A percentile compares a stretch with the other conserved stretches of the same genome.
Conservation (phyloP, 2,329 filamentous ascomycete genomes). For the Ceratocystis harringtonii region DNA sequence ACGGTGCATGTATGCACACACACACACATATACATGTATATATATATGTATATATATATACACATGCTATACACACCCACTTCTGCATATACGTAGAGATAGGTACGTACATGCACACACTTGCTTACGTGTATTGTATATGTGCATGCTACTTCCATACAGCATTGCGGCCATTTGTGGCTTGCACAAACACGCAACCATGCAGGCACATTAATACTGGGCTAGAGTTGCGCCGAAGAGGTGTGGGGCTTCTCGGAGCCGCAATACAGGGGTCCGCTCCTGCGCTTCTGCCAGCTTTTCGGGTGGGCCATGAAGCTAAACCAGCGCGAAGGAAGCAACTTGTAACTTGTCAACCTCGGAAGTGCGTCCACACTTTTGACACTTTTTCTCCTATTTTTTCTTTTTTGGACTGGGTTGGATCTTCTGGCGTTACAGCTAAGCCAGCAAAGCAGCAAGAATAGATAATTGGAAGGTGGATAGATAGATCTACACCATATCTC, state of each 20-base stretch:
- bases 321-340: slow-evolving; percentile 7
- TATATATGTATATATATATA: neutral
- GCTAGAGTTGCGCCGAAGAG: slow-evolving; percentile 14
- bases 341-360: slow-evolving; percentile 10
- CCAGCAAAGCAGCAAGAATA: neutral
- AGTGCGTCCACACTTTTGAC: slow-evolving; percentile 11
- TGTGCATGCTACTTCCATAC: too few species aligned
- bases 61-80: too few species aligned
- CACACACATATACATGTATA: too few species aligned
- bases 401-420: neutral
- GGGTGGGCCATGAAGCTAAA: slow-evolving; percentile 12
- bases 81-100: too few species aligned
- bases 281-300: slow-evolving; percentile 6
- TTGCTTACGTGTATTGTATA: too few species aligned
- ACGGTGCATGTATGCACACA: neutral
- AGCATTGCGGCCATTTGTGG: too few species aligned
- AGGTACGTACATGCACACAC: too few species aligned
- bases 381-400: slow-evolving; percentile 4
- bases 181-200: too few species aligned
- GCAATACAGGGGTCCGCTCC: slow-evolving; percentile 6
- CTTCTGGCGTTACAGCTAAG: neutral
- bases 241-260: slow-evolving; percentile 15
- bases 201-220: too few species aligned
- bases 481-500: neutral
- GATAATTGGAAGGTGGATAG: neutral